Evolutionary conservation across 306 rosid species (phyloP).

Genomic region (Rosa chinensis): DNA sequence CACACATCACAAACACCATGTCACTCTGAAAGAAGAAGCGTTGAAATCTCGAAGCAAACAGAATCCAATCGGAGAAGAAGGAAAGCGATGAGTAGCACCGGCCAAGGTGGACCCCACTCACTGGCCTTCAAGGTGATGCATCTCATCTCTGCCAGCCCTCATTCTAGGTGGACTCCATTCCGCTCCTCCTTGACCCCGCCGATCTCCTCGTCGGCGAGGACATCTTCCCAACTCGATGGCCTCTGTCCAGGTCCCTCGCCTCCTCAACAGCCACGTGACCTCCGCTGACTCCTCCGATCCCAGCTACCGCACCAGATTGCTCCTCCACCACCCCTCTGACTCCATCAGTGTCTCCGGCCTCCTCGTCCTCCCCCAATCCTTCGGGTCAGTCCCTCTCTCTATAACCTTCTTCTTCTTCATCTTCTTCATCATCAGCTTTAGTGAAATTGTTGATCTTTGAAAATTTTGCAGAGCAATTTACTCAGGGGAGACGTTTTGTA

Average conservation of each 20-base stretch:
- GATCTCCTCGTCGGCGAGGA: slow-evolving; percentile 93
- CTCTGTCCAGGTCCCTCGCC: slow-evolving; percentile 38
- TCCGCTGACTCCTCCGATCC: slow-evolving; percentile 52
- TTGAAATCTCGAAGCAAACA: background rate
- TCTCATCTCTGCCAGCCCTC: slow-evolving; percentile 67
- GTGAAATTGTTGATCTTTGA: background rate
- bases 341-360: slow-evolving; percentile 89
- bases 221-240: slow-evolving; percentile 62
- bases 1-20: too few species aligned
- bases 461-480: slow-evolving; percentile 72
- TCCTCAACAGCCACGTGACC: slow-evolving; percentile 20
- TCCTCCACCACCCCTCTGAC: slow-evolving; percentile 67
- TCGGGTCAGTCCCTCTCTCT: slow-evolving; percentile 46
- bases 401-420: background rate
- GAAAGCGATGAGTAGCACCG: slow-evolving; percentile 32
- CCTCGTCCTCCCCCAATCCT: slow-evolving; percentile 95
- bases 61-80: slow-evolving; percentile 9
- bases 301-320: slow-evolving; percentile 62
- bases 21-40: background rate
- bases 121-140: slow-evolving; percentile 92
- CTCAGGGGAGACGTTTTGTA: slow-evolving; percentile 93
- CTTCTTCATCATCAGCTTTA: background rate
- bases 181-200: slow-evolving; percentile 72
- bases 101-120: slow-evolving; percentile 17
- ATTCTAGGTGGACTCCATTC: slow-evolving; percentile 71